Conservation (phyloP, 805 yeast species). For the Spathaspora boniae region DNA sequence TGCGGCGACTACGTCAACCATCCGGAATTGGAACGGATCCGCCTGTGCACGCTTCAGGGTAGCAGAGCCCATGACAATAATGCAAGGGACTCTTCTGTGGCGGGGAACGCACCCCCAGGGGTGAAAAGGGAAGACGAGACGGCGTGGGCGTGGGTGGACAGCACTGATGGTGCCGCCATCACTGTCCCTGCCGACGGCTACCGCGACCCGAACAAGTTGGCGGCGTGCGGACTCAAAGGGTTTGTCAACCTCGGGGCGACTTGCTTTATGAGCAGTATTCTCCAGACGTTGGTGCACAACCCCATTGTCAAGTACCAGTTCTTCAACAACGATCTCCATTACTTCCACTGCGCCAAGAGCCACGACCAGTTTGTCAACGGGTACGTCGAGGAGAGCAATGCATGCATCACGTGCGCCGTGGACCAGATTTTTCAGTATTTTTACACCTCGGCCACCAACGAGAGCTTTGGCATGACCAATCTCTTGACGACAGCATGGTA, state of each 20-base stretch:
- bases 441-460: conserved; percentile 57
- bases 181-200: conserved; percentile 1
- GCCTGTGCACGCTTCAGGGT: too few relatives aligned
- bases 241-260: conserved; percentile 95
- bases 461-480: conserved; percentile 79
- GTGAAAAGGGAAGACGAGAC: conserved; percentile 7
- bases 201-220: conserved; percentile 44
- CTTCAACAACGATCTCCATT: conserved; percentile 66
- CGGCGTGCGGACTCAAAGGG: conserved; percentile 80
- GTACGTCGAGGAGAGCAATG: conserved; percentile 24
- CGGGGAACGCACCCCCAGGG: neutral
- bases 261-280: conserved; percentile 91
- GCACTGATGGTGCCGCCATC: conserved; percentile 1
- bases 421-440: conserved; percentile 75
- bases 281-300: conserved; percentile 87
- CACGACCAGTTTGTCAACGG: conserved; percentile 19
- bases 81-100: neutral
- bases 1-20: conserved; percentile 74
- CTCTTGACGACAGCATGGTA: conserved; percentile 85
- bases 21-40: conserved; percentile 49
- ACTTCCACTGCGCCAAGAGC: conserved; percentile 44
- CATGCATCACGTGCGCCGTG: conserved; percentile 82
- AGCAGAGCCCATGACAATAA: neutral
- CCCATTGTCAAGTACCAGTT: conserved; percentile 80
- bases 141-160: conserved; percentile 7